Conservation (phyloP, 192 early-diverging fungal genomes). For the Glomus cerebriforme region DNA sequence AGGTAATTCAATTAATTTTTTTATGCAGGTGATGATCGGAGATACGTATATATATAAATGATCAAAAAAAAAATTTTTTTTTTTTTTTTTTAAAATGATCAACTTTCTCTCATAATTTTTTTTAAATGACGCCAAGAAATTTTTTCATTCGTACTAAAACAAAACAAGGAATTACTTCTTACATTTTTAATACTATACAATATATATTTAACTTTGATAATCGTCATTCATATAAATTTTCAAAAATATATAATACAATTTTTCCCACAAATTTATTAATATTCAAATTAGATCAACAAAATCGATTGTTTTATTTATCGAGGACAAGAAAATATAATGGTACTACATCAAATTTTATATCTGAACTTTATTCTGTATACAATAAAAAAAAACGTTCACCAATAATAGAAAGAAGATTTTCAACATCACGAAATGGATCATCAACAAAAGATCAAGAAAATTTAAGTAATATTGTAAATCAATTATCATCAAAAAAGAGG, state of each 20-base stretch:
- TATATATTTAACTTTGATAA: not conserved
- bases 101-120: not conserved
- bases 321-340: not conserved
- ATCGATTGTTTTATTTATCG: not conserved
- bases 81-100: not conserved
- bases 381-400: not conserved
- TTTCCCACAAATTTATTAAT: not conserved
- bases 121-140: not conserved
- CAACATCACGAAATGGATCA: not conserved
- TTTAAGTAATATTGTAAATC: not conserved
- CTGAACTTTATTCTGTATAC: not conserved
- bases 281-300: not conserved
- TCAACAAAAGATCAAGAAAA: not conserved
- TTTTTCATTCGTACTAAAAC: not conserved
- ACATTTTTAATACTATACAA: not conserved
- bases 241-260: not conserved
- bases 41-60: too few relatives aligned
- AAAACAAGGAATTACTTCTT: not conserved
- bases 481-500: not conserved
- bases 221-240: not conserved
- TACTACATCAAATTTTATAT: not conserved
- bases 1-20: too few relatives aligned
- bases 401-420: not conserved
- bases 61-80: not conserved
- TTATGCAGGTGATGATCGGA: too few relatives aligned